Conservation (phyloP, 2,329 filamentous ascomycete genomes). For the Botrytis hyacinthi region DNA sequence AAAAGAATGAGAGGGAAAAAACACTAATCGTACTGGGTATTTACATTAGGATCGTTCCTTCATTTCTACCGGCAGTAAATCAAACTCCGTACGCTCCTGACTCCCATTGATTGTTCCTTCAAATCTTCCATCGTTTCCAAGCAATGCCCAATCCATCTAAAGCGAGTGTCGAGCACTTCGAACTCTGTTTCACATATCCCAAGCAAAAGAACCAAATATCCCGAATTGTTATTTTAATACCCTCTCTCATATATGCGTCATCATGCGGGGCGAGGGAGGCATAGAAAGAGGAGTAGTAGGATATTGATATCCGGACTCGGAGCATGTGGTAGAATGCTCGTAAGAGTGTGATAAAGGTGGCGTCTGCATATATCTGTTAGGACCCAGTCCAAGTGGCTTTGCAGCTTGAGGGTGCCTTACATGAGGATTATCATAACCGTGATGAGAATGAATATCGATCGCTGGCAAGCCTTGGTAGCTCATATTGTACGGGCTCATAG, state of each 20-base stretch:
- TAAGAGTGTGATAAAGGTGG: slow-evolving; percentile 74
- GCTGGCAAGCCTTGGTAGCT: slow-evolving; percentile 61
- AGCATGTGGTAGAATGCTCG: slow-evolving; percentile 64
- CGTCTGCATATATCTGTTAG: slow-evolving; percentile 52
- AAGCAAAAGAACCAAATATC: slow-evolving; percentile 22
- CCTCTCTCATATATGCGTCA: slow-evolving; percentile 36
- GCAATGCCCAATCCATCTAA: slow-evolving; percentile 26
- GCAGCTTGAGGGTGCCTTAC: slow-evolving; percentile 56
- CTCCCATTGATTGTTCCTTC: slow-evolving; percentile 30
- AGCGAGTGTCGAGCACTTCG: slow-evolving; percentile 40
- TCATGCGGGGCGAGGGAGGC: slow-evolving; percentile 62
- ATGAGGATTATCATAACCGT: slow-evolving; percentile 70
- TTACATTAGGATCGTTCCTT: slow-evolving; percentile 28
- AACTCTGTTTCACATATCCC: slow-evolving; percentile 32
- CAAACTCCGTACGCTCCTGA: slow-evolving; percentile 29
- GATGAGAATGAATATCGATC: slow-evolving; percentile 60
- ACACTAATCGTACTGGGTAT: slow-evolving; percentile 30
- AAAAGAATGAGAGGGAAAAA: slow-evolving; percentile 8
- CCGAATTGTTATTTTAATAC: slow-evolving; percentile 17
- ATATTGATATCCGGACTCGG: slow-evolving; percentile 60
- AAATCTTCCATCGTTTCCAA: slow-evolving; percentile 27
- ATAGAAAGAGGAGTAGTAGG: slow-evolving; percentile 72
- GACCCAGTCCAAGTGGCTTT: slow-evolving; percentile 20
- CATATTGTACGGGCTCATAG: slow-evolving; percentile 62
- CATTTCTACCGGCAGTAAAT: slow-evolving; percentile 20